Evolutionary conservation across 2,329 filamentous ascomycete species (phyloP).

Genomic region (Xylariaceae sp.): DNA sequence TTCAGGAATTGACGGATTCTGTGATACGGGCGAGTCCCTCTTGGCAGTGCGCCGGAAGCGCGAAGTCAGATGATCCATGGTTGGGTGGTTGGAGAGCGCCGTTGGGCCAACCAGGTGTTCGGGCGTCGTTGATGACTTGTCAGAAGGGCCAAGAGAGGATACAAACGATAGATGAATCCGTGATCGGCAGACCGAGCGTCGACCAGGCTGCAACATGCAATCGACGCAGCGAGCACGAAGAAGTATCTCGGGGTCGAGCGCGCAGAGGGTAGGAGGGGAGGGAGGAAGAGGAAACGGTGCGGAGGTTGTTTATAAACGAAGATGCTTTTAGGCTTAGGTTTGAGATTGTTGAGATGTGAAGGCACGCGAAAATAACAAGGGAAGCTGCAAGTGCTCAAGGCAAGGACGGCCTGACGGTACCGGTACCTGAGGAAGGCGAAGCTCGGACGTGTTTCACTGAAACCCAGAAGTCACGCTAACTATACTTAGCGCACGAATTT

Average conservation of each 20-base stretch:
- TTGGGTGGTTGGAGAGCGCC: background rate
- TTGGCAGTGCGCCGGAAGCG: conserved; percentile 27
- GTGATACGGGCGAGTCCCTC: conserved; percentile 15
- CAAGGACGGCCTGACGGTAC: too few relatives aligned
- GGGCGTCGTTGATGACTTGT: background rate
- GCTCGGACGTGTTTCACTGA: too few relatives aligned
- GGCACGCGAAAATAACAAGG: too few relatives aligned
- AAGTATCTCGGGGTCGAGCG: background rate
- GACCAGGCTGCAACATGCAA: background rate
- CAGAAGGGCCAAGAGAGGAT: background rate
- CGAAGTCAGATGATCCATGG: conserved; percentile 28
- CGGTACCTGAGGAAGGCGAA: too few relatives aligned
- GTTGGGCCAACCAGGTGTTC: background rate
- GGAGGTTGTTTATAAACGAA: background rate
- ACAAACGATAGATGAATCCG: background rate
- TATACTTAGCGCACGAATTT: too few relatives aligned
- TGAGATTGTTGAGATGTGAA: background rate
- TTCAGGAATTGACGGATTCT: conserved; percentile 3
- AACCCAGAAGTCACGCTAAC: too few relatives aligned
- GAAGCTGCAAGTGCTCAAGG: too few relatives aligned
- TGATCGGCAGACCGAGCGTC: background rate
- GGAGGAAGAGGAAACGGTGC: background rate
- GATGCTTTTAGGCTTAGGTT: background rate
- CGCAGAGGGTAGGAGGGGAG: background rate
- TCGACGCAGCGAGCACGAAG: background rate